Evolutionary conservation across 2,329 filamentous ascomycete genomes (phyloP), one percentile per base, ranked within the genome.

Genomic region (Ophiosphaerella herpotricha): DNA sequence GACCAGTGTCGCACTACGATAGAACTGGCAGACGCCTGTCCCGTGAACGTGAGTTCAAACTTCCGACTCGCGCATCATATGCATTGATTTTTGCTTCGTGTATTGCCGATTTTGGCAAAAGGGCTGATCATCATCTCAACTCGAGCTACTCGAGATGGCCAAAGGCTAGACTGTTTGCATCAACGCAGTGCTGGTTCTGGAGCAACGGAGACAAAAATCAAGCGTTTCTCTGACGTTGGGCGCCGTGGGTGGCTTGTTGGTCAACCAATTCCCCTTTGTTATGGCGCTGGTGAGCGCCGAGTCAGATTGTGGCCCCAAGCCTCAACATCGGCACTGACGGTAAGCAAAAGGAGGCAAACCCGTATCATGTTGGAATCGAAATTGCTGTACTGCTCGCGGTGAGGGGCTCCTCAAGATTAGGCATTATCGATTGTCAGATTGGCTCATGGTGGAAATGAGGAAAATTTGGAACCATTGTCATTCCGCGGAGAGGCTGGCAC

Each of bases 1-100:
- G 51, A 29, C 34, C 48, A 34, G 18, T 44, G 61, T 63, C 60
- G 56, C 61, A 64, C 61, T 55, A 61, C 53, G 43, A 57, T 61
- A 41, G 48, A 62, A 58, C 32, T 39, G 61, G 60, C 45, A 48
- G 26, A 33, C 34, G 31, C 47, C 58, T 56, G 58, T 37, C 36
- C 48, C 49, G 43, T 51, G 54, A 55, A 29, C 26, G 7, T 29
- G 26, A 11, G 7, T 21, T 21, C 18, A 21, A 21, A 21, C 7
- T 29, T 29, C 26, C 7, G 26, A 29, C 7, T 29, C 26, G 40
- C 7, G 23, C 23, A 48, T 39, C 31, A 29, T 13, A 35, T 23
- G 18, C 16, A 42, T 40, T 24, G 13, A 46, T 29, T 31, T 7
- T 40, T 40, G 48, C 48, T 45, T 41, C 43, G 46, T 48, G 46